Percentiles rank a stretch among this genome's conserved stretches.
phyloP scores from a whole-genome alignment of 805 yeast species.

The Metschnikowia cerradonensis region DNA sequence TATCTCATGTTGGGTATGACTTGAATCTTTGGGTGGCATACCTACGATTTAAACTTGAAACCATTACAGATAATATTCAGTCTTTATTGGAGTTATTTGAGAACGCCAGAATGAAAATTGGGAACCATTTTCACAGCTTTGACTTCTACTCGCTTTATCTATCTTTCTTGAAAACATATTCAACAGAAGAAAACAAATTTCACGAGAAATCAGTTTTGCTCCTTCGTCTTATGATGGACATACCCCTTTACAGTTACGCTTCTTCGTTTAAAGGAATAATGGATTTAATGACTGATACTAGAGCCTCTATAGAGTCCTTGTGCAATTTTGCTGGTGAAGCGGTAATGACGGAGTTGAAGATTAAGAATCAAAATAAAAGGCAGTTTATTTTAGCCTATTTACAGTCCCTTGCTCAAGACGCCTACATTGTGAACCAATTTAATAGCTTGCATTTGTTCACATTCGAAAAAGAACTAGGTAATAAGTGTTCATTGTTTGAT shows the following conservation, averaged over 20 bases:
- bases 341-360: constrained; percentile 14
- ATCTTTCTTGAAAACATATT: constrained; percentile 34
- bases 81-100: constrained; percentile 40
- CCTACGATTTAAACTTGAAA: constrained; percentile 37
- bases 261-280: constrained; percentile 38
- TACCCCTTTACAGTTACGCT: constrained; percentile 54
- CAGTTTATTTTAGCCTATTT: constrained; percentile 32
- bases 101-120: constrained; percentile 45
- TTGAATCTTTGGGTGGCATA: constrained; percentile 50
- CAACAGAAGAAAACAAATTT: constrained; percentile 21
- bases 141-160: constrained; percentile 52
- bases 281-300: constrained; percentile 27
- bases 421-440: constrained; percentile 53
- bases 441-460: constrained; percentile 46
- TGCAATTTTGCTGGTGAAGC: constrained; percentile 18
- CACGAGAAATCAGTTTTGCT: constrained; percentile 36
- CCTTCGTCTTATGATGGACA: constrained; percentile 47
- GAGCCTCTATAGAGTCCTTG: constrained; percentile 11
- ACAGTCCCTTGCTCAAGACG: constrained; percentile 48
- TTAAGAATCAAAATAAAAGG: constrained; percentile 17
- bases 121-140: constrained; percentile 48
- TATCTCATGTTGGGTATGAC: constrained; percentile 41
- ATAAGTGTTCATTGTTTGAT: constrained; percentile 29
- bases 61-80: constrained; percentile 25
- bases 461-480: constrained; percentile 43